These are phyloP conservation scores for Stromatinia cepivora DNA, from an alignment of 2,329 filamentous ascomycete species.

Conservation along the genomic window DNA sequence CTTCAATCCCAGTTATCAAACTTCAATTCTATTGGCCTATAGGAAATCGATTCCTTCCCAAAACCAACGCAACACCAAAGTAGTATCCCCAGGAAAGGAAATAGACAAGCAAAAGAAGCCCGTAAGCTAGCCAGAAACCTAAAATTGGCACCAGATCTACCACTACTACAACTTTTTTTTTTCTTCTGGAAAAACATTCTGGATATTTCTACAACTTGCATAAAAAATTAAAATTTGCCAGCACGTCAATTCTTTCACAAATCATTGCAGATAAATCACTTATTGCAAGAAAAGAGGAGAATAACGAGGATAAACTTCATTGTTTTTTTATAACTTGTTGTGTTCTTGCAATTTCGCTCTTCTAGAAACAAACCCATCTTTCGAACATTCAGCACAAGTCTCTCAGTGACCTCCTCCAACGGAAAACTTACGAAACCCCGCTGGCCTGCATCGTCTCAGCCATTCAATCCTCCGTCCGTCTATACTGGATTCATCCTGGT, in stretches of 20 bases:
- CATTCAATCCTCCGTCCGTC: constrained; percentile 22
- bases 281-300: neutral
- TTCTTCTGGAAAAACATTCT: neutral
- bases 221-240: neutral
- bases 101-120: neutral
- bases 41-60: neutral
- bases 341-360: neutral
- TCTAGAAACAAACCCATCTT: neutral
- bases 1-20: neutral
- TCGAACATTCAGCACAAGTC: neutral
- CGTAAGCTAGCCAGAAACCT: neutral
- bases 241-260: neutral
- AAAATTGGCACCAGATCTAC: neutral
- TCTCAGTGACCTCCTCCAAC: constrained; percentile 13
- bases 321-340: neutral
- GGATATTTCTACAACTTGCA: constrained; percentile 3
- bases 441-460: constrained; percentile 23
- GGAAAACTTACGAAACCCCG: constrained; percentile 22
- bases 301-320: neutral
- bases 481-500: constrained; percentile 23
- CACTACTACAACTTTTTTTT: neutral
- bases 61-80: neutral
- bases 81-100: neutral
- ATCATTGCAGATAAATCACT: neutral
- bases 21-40: too few species aligned